These are phyloP conservation scores for Penicillium sumatraense DNA, from an alignment of 2,329 filamentous ascomycete species.

Conservation along the genomic window DNA sequence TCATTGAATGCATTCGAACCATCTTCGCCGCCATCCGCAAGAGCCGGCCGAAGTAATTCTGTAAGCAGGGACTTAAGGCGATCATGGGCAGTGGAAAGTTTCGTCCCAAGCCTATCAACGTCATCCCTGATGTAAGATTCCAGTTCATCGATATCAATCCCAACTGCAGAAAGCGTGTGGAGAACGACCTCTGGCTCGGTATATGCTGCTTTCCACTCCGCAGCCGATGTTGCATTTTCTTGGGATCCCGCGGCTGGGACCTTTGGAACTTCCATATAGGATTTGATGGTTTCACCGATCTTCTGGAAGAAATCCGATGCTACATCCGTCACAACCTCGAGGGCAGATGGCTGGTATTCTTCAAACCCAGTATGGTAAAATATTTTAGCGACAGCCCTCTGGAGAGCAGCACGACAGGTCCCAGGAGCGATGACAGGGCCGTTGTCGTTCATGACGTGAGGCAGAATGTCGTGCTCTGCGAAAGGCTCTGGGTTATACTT, in stretches of 20 bases:
- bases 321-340: slow-evolving; percentile 88
- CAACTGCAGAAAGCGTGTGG: slow-evolving; percentile 83
- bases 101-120: slow-evolving; percentile 80
- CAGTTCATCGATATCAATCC: slow-evolving; percentile 77
- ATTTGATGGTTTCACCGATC: slow-evolving; percentile 75
- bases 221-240: slow-evolving; percentile 40
- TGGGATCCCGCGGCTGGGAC: slow-evolving; percentile 58
- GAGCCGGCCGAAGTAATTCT: slow-evolving; percentile 89
- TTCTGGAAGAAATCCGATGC: slow-evolving; percentile 89
- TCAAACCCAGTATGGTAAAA: slow-evolving; percentile 97
- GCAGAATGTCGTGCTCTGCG: slow-evolving; percentile 79
- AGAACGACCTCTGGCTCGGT: slow-evolving; percentile 84
- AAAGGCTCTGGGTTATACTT: slow-evolving; percentile 94
- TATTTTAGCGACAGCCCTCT: slow-evolving; percentile 89
- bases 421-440: slow-evolving; percentile 85
- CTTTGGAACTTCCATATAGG: slow-evolving; percentile 83
- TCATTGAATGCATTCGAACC: slow-evolving; percentile 93
- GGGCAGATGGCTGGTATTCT: slow-evolving; percentile 91
- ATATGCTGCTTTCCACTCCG: slow-evolving; percentile 68
- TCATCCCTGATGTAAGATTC: slow-evolving; percentile 92
- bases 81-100: slow-evolving; percentile 84
- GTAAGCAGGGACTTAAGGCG: slow-evolving; percentile 91
- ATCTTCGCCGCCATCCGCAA: slow-evolving; percentile 78
- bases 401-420: slow-evolving; percentile 80
- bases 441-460: slow-evolving; percentile 87